A percentile compares a stretch with the other conserved stretches of the same genome.
These are phyloP conservation scores for Orobanche coerulescens DNA, from an alignment of 257 asterid species.

Conservation along the genomic window DNA sequence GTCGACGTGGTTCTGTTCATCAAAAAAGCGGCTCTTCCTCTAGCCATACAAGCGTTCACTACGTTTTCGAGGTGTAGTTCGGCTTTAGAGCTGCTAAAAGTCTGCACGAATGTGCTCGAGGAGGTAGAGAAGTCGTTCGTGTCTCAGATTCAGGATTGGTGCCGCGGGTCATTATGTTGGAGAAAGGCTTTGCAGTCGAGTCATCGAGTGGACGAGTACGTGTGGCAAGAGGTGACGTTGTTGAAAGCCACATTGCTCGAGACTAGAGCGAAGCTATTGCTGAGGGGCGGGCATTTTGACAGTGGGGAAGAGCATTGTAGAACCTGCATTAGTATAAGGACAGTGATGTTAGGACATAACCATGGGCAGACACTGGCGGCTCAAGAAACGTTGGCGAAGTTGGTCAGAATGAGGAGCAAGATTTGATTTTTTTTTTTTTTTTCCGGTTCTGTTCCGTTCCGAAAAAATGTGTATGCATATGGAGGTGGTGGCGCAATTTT, in stretches of 20 bases:
- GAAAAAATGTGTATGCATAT: no score
- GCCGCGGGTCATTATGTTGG: slow-evolving; percentile 82
- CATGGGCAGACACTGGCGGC: slow-evolving; percentile 78
- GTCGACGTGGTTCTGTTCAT: slow-evolving; percentile 61
- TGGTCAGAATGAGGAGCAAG: slow-evolving; percentile 87
- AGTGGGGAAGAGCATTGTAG: slow-evolving; percentile 76
- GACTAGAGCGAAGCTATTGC: slow-evolving; percentile 58
- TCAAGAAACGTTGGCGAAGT: slow-evolving; percentile 74
- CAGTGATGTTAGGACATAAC: slow-evolving; percentile 81
- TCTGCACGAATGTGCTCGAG: slow-evolving; percentile 77
- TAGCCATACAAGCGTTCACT: slow-evolving; percentile 53
- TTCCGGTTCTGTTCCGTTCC: no score
- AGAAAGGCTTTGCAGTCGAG: slow-evolving; percentile 49
- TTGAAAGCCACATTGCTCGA: slow-evolving; percentile 62
- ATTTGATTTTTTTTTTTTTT: slow-evolving; percentile 29
- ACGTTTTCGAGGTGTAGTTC: slow-evolving; percentile 70
- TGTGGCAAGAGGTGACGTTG: slow-evolving; percentile 81
- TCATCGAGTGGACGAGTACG: slow-evolving; percentile 66
- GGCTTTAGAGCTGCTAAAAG: slow-evolving; percentile 75
- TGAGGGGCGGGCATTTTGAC: slow-evolving; percentile 73
- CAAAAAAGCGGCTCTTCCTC: slow-evolving; percentile 58
- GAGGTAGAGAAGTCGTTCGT: slow-evolving; percentile 83
- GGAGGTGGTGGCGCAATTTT: slow-evolving; percentile 26
- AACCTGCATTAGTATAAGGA: slow-evolving; percentile 71
- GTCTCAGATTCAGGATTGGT: slow-evolving; percentile 72